These are phyloP conservation scores for Tephrocybe sp. DNA, from an alignment of 768 basidiomycete genomes.

Conservation along the genomic window DNA sequence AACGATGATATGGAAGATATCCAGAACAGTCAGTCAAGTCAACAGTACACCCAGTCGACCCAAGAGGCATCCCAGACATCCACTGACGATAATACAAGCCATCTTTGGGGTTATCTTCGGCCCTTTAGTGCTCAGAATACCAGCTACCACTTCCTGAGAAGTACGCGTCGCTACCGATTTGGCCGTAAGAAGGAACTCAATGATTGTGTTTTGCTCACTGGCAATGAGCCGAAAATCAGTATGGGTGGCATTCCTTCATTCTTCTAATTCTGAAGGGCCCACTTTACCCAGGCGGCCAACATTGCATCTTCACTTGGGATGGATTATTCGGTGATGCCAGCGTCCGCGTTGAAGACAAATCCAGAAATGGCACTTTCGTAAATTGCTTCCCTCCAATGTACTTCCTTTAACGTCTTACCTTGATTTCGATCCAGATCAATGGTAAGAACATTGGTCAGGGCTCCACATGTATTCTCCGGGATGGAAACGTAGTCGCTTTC, in stretches of 20 bases:
- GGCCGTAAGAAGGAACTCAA: slow-evolving; percentile 54
- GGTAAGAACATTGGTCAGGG: slow-evolving; percentile 59
- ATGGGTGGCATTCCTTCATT: background rate
- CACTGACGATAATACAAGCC: slow-evolving; percentile 25
- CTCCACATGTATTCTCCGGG: slow-evolving; percentile 53
- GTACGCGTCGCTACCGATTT: slow-evolving; percentile 45
- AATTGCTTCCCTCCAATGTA: slow-evolving; percentile 20
- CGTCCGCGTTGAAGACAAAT: slow-evolving; percentile 53
- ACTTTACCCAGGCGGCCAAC: slow-evolving; percentile 45
- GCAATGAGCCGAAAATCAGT: slow-evolving; percentile 77
- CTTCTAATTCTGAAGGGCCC: slow-evolving; percentile 1
- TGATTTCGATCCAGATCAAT: slow-evolving; percentile 54
- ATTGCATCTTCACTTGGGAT: slow-evolving; percentile 63
- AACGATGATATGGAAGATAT: slow-evolving; percentile 15
- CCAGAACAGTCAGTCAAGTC: slow-evolving; percentile 22
- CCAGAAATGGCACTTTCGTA: slow-evolving; percentile 76
- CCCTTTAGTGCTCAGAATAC: slow-evolving; percentile 54
- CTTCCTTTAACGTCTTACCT: background rate
- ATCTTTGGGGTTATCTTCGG: slow-evolving; percentile 72
- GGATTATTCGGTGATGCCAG: slow-evolving; percentile 41
- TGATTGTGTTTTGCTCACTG: slow-evolving; percentile 52
- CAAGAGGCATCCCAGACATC: slow-evolving; percentile 41
- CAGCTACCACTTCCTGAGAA: slow-evolving; percentile 64
- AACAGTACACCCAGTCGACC: slow-evolving; percentile 44
- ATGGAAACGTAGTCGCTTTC: slow-evolving; percentile 87